Evolutionary conservation across 202 grass and related monocot genomes (phyloP), one percentile per base, ranked within the genome.

Genomic region (Musa balbisiana): DNA sequence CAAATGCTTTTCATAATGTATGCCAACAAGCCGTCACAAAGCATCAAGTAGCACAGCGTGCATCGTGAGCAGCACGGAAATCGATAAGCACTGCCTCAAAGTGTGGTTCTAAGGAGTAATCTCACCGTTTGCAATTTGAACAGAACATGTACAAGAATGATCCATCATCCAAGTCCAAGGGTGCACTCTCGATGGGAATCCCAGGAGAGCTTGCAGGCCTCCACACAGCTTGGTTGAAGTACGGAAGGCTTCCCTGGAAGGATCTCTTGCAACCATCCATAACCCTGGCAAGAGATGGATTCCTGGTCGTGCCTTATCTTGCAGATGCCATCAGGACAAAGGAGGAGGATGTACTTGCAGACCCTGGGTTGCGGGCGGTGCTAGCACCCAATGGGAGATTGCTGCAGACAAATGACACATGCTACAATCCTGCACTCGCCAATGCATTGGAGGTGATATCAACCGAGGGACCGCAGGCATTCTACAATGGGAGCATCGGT

Each of bases 181-280:
- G 94, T 26, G 88, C 86, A 29, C 81, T 93, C 1, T 79, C 94
- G 24, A 89, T 91, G 91, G 90, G 94, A 17, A 79, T 97, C 26
- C 94, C 94, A 2, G 94, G 94, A 19, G 94, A 97, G 73, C 82
- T 97, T 5, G 90, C 90, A 16, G 94, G 94, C 43, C 80, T 97
- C 17, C 86, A 93, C 75, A 74, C 84, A 43, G 81, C 79, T 67
- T 97, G 94, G 94, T 81, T 75, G 1, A 85, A 77, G 17, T 93
- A 97, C 23, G 94, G 90, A 16, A 73, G 81, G 16, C 84, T 93
- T 0, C 88, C 86, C 0, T 97, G 94, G 94, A 81, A 73, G 1
- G 74, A 80, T 27, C 94, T 93, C 56, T 89, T 98, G 65, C 66
- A 77, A 14, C 90, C 94, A 72, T 84, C 94, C 64, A 87, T 93